These are phyloP conservation scores for Suillus americanus DNA, from an alignment of 768 basidiomycete species.

Conservation along the genomic window DNA sequence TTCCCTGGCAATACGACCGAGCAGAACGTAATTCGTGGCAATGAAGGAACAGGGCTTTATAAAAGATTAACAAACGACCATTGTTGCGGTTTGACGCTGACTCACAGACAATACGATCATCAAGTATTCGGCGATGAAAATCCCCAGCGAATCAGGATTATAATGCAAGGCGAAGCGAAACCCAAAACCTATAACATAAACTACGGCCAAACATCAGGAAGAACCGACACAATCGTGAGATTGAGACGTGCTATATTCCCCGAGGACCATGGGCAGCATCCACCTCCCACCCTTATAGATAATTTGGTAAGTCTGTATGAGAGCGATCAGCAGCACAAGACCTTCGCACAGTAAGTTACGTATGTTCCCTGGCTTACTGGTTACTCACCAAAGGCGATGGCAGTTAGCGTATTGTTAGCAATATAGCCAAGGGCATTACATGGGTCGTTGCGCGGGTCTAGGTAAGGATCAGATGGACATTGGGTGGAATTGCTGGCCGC, in stretches of 20 bases:
- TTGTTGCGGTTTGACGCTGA: background rate
- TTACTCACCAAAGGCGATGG: conserved; percentile 45
- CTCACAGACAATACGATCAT: conserved; percentile 57
- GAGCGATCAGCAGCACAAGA: conserved; percentile 39
- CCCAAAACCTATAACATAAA: conserved; percentile 55
- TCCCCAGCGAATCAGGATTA: conserved; percentile 49
- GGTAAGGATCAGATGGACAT: conserved; percentile 39
- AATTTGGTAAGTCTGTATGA: conserved; percentile 44
- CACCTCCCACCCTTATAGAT: conserved; percentile 49
- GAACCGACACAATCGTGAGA: background rate
- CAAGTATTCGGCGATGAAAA: conserved; percentile 58
- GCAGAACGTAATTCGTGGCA: conserved; percentile 66
- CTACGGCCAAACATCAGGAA: conserved; percentile 27
- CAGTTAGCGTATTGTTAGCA: conserved; percentile 50
- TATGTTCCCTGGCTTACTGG: background rate
- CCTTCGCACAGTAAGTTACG: too few species aligned
- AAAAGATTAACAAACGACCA: background rate
- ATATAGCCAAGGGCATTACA: conserved; percentile 59
- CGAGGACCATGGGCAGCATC: conserved; percentile 64
- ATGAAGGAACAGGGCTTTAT: conserved; percentile 72
- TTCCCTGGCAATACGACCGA: conserved; percentile 57
- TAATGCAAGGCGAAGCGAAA: conserved; percentile 55
- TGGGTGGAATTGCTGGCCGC: conserved; percentile 2
- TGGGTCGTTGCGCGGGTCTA: conserved; percentile 51
- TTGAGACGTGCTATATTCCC: conserved; percentile 48